Base-by-base conservation (phyloP, 352 stramenopile genomes). In the Globisporangium yorkense region DNA sequence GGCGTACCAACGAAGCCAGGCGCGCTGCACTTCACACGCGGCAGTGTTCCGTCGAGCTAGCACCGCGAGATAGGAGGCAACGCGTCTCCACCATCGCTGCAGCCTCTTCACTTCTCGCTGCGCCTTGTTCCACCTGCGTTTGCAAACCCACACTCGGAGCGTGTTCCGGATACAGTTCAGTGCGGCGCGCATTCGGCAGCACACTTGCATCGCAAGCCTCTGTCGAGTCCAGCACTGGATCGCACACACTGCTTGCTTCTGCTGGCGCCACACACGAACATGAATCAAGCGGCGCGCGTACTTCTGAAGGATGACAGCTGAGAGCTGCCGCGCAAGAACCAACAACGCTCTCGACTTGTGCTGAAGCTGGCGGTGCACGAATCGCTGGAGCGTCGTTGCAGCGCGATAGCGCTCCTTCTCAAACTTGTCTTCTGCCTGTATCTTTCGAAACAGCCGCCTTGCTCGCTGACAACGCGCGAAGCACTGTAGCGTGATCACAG, bases 11-110 rank as follows among this genome's bases (percentile, higher is more conserved):
- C 33, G 18, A 21, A 5, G 10, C 44, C 54, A 65, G 54, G 35
- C 45, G 13, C 9, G 13, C 24, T 57, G 54, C 1, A 41, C 20
- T 24, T 2, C 13, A 5, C 27, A 16, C 0, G 21, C 54, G 12
- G 37, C 47, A n/a, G 10, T 43, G 27, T 54, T 58, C 40, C 37
- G 56, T 10, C 48, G 20, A 7, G 21, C 44, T 9, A 45, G 8
- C 4, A 45, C 37, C 43, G 27, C 37, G 13, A 58, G 33, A 37
- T 12, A 16, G 13, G 5, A 16, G 18, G 41, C 61, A 5, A 56
- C 31, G 31, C 53, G 51, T 13, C 69, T 65, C 77, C 75, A 89
- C 79, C 79, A 89, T 7, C 53, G 63, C 49, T 87, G 75, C n/a
- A 88, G 13, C 18, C 50, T 56, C 5, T 20, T 24, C 12, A 62